phyloP scores from a whole-genome alignment of 148 eudicot species.

The Suaeda aralocaspica region DNA sequence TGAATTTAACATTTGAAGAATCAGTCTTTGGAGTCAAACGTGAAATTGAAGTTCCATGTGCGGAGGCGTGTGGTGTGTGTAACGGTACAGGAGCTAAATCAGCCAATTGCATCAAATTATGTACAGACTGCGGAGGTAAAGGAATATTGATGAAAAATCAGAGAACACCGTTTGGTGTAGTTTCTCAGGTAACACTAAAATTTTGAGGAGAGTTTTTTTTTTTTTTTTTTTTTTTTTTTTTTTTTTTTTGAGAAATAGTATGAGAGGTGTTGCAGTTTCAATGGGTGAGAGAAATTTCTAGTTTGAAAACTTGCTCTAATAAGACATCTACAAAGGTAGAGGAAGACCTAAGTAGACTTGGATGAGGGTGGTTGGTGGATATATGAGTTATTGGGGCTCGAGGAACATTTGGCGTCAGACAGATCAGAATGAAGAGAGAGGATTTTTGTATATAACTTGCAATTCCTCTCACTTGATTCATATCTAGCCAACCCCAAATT shows the following conservation, averaged over 20 bases:
- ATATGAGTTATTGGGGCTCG: too few relatives aligned
- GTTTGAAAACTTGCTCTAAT: not conserved
- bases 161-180: constrained; percentile 85
- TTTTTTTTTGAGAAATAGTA: not conserved
- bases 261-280: not conserved
- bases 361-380: too few relatives aligned
- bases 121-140: constrained; percentile 73
- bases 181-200: constrained; percentile 66
- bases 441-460: too few relatives aligned
- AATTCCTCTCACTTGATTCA: too few relatives aligned
- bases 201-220: too few relatives aligned
- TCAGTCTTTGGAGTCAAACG: constrained; percentile 70
- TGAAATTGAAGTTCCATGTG: constrained; percentile 56
- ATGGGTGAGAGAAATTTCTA: not conserved
- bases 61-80: constrained; percentile 63
- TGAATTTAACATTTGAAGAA: constrained; percentile 80
- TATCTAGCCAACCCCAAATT: too few relatives aligned
- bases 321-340: not conserved
- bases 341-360: too few relatives aligned
- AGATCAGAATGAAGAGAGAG: too few relatives aligned
- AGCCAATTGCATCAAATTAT: constrained; percentile 44
- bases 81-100: constrained; percentile 87
- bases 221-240: too few relatives aligned
- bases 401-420: too few relatives aligned
- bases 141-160: constrained; percentile 69